Percentiles rank a stretch among this genome's conserved stretches.
These are phyloP conservation scores for Acanthamoeba healyi DNA, from an alignment of 208 protist species.

Conservation along the genomic window DNA sequence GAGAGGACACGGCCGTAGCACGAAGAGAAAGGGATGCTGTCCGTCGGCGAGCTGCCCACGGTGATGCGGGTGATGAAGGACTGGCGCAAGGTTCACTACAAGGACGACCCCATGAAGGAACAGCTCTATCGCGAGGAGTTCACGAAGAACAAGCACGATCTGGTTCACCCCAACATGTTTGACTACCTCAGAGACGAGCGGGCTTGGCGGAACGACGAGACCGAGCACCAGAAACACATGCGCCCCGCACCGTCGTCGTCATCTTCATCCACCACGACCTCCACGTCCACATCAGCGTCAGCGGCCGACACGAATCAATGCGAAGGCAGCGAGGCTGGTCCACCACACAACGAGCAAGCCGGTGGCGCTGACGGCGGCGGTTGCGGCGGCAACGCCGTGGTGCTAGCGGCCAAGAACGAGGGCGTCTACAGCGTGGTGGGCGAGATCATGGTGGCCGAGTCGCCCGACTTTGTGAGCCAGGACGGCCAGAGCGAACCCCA, in stretches of 20 bases:
- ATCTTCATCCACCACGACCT: too few species aligned
- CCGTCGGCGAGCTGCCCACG: not conserved
- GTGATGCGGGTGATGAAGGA: slow-evolving; percentile 18
- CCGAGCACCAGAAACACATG: not conserved
- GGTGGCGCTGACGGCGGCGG: too few species aligned
- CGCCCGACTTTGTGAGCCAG: not conserved
- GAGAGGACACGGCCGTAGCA: not conserved
- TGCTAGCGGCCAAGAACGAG: not conserved
- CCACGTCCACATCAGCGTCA: not conserved
- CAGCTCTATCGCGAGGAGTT: slow-evolving; percentile 55
- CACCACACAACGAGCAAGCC: too few species aligned
- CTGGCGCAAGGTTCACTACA: slow-evolving; percentile 34
- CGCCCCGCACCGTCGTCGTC: not conserved
- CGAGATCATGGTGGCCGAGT: not conserved
- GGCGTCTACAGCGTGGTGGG: not conserved
- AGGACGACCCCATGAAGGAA: slow-evolving; percentile 30
- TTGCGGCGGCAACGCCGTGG: too few species aligned
- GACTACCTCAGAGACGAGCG: slow-evolving; percentile 33
- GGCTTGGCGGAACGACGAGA: not conserved
- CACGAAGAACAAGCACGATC: not conserved
- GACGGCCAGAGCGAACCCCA: not conserved
- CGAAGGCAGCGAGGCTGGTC: too few species aligned
- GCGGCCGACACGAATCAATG: not conserved
- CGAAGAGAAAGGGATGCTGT: not conserved
- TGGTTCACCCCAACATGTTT: slow-evolving; percentile 29